Base-by-base conservation (phyloP, 2,329 filamentous ascomycete genomes). In the Curvularia eragrostidis region DNA sequence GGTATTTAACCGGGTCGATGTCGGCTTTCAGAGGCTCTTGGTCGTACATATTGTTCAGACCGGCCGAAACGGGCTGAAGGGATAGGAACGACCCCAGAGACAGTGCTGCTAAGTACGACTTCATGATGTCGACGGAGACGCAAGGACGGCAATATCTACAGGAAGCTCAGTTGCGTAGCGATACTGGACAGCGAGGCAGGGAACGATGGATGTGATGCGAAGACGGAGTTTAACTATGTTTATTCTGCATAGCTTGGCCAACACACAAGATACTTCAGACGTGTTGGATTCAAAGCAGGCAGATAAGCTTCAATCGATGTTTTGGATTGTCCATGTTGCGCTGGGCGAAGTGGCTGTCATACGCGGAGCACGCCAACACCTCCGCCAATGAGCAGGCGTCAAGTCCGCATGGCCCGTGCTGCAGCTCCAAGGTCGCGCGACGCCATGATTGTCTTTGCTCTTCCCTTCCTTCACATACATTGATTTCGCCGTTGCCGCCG, bases 1-100 rank as follows among this genome's bases (percentile, higher is more conserved):
- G 69, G 59, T 75, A 77, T 52, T 73, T 76, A 24, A 65, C 64
- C 15, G 70, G 72, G 46, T 77, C 73, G 46, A 77, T 67, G 3
- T 60, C 61, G 10, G 54, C 58, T 48, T 50, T 63, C 24, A 77
- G 36, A 26, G 71, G 73, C 42, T 77, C 73, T 61, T 76, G 74
- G 3, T 63, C 43, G n/a, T 58, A 66, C 2, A 44, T 49, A 19
- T 58, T 54, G 26, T 58, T 48, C 23, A 62, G 36, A 38, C 61
- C 63, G 23, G 58, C 64, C 5, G 46, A 49, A 12, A 56, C 56
- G 8, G 48, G 42, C 2, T 57, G 56, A 8, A 54, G 18, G 36
- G 52, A 30, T 3, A 69, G 47, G 15, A 67, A 6, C 36, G 59
- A 34, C 1, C 64, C 63, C 10, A 69, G 18, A 19, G 58, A 62